phyloP scores from a whole-genome alignment of 768 basidiomycete species.

The Amanita subjunquillea region DNA sequence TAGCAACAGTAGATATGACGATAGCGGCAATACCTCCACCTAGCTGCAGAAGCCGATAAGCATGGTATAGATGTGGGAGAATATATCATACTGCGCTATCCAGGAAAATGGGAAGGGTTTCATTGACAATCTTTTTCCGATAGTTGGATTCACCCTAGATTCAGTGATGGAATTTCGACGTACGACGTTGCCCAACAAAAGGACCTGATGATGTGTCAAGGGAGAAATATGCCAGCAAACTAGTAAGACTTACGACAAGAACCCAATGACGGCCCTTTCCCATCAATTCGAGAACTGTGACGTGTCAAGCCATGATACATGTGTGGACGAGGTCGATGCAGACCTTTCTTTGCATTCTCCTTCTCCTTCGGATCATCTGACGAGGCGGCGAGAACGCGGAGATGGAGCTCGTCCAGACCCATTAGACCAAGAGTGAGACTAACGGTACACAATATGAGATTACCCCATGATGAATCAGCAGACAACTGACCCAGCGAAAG shows the following conservation, averaged over 20 bases:
- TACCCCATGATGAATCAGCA: background rate
- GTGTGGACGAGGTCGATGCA: background rate
- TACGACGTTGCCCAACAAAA: slow-evolving; percentile 84
- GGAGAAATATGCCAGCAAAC: background rate
- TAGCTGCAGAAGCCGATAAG: slow-evolving; percentile 17
- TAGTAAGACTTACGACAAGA: slow-evolving; percentile 55
- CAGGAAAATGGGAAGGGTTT: slow-evolving; percentile 75
- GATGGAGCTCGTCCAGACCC: slow-evolving; percentile 88
- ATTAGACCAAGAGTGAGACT: slow-evolving; percentile 88
- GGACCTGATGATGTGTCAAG: slow-evolving; percentile 36
- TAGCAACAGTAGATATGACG: slow-evolving; percentile 66
- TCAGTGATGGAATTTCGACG: slow-evolving; percentile 14
- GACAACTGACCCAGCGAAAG: slow-evolving; percentile 76
- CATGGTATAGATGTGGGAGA: background rate
- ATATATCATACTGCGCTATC: slow-evolving; percentile 51
- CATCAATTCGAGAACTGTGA: slow-evolving; percentile 43
- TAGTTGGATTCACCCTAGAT: background rate
- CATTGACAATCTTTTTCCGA: slow-evolving; percentile 56
- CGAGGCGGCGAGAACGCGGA: slow-evolving; percentile 74
- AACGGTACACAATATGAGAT: background rate
- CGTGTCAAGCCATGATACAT: background rate
- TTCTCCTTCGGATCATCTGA: slow-evolving; percentile 67
- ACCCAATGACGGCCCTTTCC: slow-evolving; percentile 83
- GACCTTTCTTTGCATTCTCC: slow-evolving; percentile 62
- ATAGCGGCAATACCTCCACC: slow-evolving; percentile 69